Conservation (phyloP, 345 rosid species). For the Hypericum androsaemum region DNA sequence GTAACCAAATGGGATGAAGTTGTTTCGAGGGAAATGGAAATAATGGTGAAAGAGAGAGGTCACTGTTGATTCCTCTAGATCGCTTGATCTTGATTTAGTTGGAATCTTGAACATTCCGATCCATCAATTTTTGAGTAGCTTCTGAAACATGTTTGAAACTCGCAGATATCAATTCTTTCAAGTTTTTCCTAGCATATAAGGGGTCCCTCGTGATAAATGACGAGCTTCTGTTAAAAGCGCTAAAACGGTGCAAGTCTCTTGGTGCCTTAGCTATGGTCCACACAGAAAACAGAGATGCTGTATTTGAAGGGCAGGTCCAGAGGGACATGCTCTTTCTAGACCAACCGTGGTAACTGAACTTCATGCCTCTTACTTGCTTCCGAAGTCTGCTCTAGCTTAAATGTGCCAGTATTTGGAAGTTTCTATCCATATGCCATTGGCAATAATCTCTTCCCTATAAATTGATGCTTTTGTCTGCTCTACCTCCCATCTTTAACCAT, state of each 20-base stretch:
- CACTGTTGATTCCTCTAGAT: conserved; percentile 5
- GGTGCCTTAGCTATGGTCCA: conserved; percentile 99
- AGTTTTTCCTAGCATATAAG: conserved; percentile 92
- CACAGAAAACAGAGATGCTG: conserved; percentile 99
- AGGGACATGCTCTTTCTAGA: conserved; percentile 93
- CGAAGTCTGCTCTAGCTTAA: conserved; percentile 1
- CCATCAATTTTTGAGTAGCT: no score
- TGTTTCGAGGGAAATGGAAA: conserved; percentile 79
- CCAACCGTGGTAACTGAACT: conserved; percentile 62
- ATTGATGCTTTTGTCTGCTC: no score
- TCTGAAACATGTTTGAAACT: conserved; percentile 4
- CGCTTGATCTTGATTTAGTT: conserved; percentile 4
- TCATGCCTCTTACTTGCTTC: conserved; percentile 2
- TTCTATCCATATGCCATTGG: background rate
- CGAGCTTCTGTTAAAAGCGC: conserved; percentile 74
- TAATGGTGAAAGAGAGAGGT: conserved; percentile 86
- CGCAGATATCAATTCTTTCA: conserved; percentile 94
- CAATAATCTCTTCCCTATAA: background rate
- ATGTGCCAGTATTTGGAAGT: background rate
- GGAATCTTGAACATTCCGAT: background rate
- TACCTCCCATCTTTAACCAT: no score
- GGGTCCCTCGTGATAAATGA: conserved; percentile 75
- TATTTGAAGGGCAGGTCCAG: conserved; percentile 95
- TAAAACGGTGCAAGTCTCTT: conserved; percentile 78
- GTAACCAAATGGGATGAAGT: conserved; percentile 84